Percentiles rank a stretch among this genome's conserved stretches.
phyloP scores from a whole-genome alignment of 129 eudicot species.

The Tanacetum coccineum region DNA sequence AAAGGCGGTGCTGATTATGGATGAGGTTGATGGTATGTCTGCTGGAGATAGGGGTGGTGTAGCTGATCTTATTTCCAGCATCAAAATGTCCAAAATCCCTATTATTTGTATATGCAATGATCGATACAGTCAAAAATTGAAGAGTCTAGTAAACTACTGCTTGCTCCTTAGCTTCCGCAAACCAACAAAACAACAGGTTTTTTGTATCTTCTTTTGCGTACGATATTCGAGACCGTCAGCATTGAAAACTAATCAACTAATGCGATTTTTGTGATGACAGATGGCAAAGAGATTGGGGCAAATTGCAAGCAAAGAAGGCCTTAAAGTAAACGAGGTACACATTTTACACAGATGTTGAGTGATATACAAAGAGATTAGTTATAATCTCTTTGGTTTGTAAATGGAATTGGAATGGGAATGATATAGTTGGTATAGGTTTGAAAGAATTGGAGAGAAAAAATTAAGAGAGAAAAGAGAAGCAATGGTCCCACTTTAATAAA shows the following conservation, averaged over 20 bases:
- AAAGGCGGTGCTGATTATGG: constrained; percentile 83
- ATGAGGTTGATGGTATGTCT: constrained; percentile 97
- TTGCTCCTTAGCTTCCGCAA: constrained; percentile 67
- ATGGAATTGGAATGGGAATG: too few relatives aligned
- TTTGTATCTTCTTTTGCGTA: background rate
- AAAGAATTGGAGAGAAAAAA: too few relatives aligned
- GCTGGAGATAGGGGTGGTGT: constrained; percentile 98
- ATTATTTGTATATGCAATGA: constrained; percentile 95
- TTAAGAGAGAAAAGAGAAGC: too few relatives aligned
- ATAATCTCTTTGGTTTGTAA: background rate
- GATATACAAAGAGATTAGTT: constrained; percentile 7
- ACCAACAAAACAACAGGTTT: constrained; percentile 98
- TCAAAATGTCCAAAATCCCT: constrained; percentile 84
- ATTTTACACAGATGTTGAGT: constrained; percentile 15
- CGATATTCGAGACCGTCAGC: constrained; percentile 1
- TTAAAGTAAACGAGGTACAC: constrained; percentile 83
- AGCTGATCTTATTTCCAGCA: constrained; percentile 87
- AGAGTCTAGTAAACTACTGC: constrained; percentile 87
- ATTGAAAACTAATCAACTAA: background rate
- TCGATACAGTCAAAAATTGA: constrained; percentile 89
- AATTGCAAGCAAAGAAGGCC: constrained; percentile 68
- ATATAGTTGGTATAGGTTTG: too few relatives aligned
- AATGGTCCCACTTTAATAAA: too few relatives aligned
- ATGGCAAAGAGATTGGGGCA: constrained; percentile 82
- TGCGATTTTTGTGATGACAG: constrained; percentile 36